A percentile compares a stretch with the other conserved stretches of the same genome.
phyloP scores from a whole-genome alignment of 2,329 filamentous ascomycete species.

The Chaetomiaceae sp. region DNA sequence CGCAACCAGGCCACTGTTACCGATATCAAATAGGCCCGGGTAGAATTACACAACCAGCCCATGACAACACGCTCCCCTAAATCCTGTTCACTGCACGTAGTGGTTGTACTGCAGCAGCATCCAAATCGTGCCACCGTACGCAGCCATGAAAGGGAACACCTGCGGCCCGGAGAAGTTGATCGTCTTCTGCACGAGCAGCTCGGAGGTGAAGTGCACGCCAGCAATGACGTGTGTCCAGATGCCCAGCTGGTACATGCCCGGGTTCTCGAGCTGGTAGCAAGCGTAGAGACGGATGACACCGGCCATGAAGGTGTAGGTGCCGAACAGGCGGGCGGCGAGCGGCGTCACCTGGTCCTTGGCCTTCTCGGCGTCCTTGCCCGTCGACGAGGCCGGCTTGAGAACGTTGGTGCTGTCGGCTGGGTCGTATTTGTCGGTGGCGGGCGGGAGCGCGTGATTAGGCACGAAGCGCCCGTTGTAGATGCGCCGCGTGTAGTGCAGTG shows the following conservation, averaged over 20 bases:
- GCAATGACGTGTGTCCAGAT: slow-evolving; percentile 78
- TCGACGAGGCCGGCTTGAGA: slow-evolving; percentile 39
- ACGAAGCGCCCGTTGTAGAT: slow-evolving; percentile 69
- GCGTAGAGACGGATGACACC: slow-evolving; percentile 74
- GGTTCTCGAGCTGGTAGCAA: slow-evolving; percentile 71
- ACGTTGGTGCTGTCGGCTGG: slow-evolving; percentile 50
- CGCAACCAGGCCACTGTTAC: no score
- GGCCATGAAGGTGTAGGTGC: slow-evolving; percentile 79
- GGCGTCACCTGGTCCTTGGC: slow-evolving; percentile 60
- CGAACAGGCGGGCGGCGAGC: slow-evolving; percentile 73
- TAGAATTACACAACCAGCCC: no score
- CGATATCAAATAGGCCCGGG: slow-evolving; percentile 10
- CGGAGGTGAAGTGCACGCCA: slow-evolving; percentile 68
- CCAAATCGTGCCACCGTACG: slow-evolving; percentile 45
- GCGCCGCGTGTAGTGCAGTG: slow-evolving; percentile 74
- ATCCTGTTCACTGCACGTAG: slow-evolving; percentile 51
- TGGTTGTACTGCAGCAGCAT: slow-evolving; percentile 61
- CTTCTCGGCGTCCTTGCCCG: slow-evolving; percentile 40
- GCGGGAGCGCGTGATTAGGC: slow-evolving; percentile 41
- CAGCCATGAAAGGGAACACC: slow-evolving; percentile 48
- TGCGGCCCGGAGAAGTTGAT: slow-evolving; percentile 57
- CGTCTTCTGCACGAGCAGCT: slow-evolving; percentile 74
- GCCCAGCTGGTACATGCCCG: slow-evolving; percentile 70
- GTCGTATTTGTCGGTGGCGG: slow-evolving; percentile 37
- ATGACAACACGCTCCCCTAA: neutral